Percentiles rank a stretch among this genome's conserved stretches.
phyloP scores from a whole-genome alignment of 768 basidiomycete genomes.

The Suillus weaverae region DNA sequence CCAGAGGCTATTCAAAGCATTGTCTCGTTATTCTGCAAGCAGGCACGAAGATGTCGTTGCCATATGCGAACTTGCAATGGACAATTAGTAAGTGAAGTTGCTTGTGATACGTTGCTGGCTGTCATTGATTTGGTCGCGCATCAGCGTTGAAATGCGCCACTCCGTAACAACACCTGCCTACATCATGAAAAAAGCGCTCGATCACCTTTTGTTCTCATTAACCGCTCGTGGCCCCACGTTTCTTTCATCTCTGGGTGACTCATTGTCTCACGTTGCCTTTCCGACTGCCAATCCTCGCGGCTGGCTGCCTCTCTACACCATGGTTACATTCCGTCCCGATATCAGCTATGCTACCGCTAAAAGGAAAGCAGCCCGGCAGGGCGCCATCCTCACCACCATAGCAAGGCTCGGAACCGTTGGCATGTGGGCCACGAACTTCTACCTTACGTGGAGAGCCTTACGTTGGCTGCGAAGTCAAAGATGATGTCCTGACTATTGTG shows the following conservation, averaged over 20 bases:
- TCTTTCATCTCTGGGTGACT: slow-evolving; percentile 46
- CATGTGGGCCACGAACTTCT: slow-evolving; percentile 45
- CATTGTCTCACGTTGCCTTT: slow-evolving; percentile 55
- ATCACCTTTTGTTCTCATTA: slow-evolving; percentile 69
- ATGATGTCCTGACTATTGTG: slow-evolving; percentile 22
- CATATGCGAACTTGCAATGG: slow-evolving; percentile 90
- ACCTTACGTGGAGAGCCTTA: slow-evolving; percentile 21
- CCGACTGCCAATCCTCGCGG: slow-evolving; percentile 60
- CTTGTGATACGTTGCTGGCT: slow-evolving; percentile 23
- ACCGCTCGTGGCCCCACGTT: slow-evolving; percentile 51
- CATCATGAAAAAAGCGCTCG: slow-evolving; percentile 75
- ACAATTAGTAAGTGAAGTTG: slow-evolving; percentile 82
- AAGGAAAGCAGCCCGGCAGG: slow-evolving; percentile 68
- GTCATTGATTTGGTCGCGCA: slow-evolving; percentile 21
- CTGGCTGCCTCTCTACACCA: slow-evolving; percentile 94
- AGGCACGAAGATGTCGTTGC: slow-evolving; percentile 88
- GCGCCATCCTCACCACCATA: slow-evolving; percentile 52
- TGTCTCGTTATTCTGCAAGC: slow-evolving; percentile 76
- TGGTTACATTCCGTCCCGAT: slow-evolving; percentile 98
- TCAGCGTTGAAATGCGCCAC: slow-evolving; percentile 92
- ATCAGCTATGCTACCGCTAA: slow-evolving; percentile 85
- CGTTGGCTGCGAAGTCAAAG: slow-evolving; percentile 25
- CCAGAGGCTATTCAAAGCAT: slow-evolving; percentile 59
- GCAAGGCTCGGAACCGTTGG: slow-evolving; percentile 50
- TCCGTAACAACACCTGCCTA: slow-evolving; percentile 82